Percentiles rank a stretch among this genome's conserved stretches.
phyloP scores from a whole-genome alignment of 2,329 filamentous ascomycete genomes.

The Trichoderma arundinaceum region DNA sequence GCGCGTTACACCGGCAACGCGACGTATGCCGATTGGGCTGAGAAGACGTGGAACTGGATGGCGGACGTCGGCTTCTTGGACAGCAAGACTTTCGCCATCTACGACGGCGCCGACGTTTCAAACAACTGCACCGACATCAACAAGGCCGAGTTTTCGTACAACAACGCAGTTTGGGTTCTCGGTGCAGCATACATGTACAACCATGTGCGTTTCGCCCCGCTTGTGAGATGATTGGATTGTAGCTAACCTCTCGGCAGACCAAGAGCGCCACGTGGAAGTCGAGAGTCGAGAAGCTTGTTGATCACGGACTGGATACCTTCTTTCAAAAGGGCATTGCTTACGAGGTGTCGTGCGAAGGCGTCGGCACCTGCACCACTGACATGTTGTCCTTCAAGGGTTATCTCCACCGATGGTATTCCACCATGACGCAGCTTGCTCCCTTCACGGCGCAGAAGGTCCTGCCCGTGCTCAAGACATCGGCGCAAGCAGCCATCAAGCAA shows the following conservation, averaged over 20 bases:
- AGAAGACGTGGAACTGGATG: conserved; percentile 68
- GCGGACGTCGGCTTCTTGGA: conserved; percentile 63
- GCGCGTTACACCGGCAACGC: conserved; percentile 71
- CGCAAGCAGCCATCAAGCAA: conserved; percentile 58
- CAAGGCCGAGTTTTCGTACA: conserved; percentile 65
- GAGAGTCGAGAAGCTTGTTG: conserved; percentile 51
- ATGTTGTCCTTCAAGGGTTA: conserved; percentile 69
- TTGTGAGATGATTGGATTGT: background rate
- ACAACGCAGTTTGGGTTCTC: conserved; percentile 62
- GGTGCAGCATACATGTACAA: conserved; percentile 71
- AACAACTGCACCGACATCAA: conserved; percentile 62
- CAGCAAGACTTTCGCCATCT: conserved; percentile 62
- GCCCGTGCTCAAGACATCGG: conserved; percentile 58
- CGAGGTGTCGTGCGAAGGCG: conserved; percentile 65
- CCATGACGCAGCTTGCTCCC: conserved; percentile 60
- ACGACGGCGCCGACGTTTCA: conserved; percentile 60
- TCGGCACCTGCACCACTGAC: conserved; percentile 64
- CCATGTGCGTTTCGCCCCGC: conserved; percentile 45
- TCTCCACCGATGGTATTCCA: conserved; percentile 61
- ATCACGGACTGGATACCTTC: conserved; percentile 52
- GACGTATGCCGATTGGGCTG: conserved; percentile 69
- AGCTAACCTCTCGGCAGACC: conserved; percentile 45
- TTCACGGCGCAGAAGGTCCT: conserved; percentile 57
- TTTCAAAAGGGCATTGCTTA: conserved; percentile 63
- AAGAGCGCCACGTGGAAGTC: conserved; percentile 58